A percentile compares a stretch with the other conserved stretches of the same genome.
Evolutionary conservation across 2,329 filamentous ascomycete genomes (phyloP).

Genomic region (Lachnum nothofagi): DNA sequence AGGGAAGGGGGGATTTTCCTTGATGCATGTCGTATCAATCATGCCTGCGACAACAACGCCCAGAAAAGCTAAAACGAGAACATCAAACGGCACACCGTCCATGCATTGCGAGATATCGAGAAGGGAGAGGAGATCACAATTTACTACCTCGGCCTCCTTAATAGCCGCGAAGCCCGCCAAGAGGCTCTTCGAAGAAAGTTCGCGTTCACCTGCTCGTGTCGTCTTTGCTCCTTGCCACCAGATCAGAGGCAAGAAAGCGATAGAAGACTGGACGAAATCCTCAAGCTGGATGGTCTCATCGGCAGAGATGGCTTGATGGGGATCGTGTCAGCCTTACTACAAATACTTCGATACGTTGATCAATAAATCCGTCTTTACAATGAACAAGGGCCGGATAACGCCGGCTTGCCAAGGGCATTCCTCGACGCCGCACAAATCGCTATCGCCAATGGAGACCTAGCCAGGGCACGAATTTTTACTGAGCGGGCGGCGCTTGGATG

Average conservation of each 20-base stretch:
- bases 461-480: conserved; percentile 30
- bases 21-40: conserved; percentile 35
- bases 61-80: conserved; percentile 34
- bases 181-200: conserved; percentile 30
- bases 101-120: conserved; percentile 34
- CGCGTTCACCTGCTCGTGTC: conserved; percentile 34
- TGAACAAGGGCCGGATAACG: conserved; percentile 23
- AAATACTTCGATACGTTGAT: conserved; percentile 22
- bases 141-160: conserved; percentile 28
- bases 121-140: conserved; percentile 37
- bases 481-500: conserved; percentile 20
- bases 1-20: conserved; percentile 33
- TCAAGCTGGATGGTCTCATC: conserved; percentile 28
- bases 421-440: conserved; percentile 28
- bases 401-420: conserved; percentile 25
- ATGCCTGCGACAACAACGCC: conserved; percentile 36
- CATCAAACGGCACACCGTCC: conserved; percentile 30
- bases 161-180: conserved; percentile 25
- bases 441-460: conserved; percentile 32
- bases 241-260: conserved; percentile 33
- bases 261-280: conserved; percentile 21
- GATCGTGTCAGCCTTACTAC: conserved; percentile 10
- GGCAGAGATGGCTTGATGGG: conserved; percentile 7
- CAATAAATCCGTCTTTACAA: conserved; percentile 27
- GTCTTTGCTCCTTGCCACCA: conserved; percentile 34